Percentiles rank a stretch among this genome's conserved stretches.
phyloP scores from a whole-genome alignment of 768 basidiomycete species.

The Phlebiopsis flavidoalba region DNA sequence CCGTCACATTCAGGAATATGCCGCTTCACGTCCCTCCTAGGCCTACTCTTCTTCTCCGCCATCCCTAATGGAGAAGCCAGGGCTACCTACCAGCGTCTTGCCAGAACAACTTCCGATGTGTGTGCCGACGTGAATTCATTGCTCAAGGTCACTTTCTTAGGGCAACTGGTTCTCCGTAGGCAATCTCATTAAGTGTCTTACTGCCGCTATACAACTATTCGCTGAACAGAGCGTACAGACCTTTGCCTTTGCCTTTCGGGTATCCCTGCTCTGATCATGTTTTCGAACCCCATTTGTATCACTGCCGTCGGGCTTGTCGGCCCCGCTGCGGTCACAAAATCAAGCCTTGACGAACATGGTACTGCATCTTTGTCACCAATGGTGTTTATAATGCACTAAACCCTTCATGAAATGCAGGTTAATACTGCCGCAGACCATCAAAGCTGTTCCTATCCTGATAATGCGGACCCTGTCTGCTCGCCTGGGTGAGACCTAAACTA shows the following conservation, averaged over 20 bases:
- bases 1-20: background rate
- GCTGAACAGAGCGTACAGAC: constrained; percentile 21
- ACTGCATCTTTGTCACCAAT: background rate
- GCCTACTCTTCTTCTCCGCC: background rate
- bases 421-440: constrained; percentile 14
- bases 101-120: constrained; percentile 24
- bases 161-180: constrained; percentile 23
- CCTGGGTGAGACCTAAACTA: constrained; percentile 7
- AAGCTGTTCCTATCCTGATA: constrained; percentile 36
- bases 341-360: constrained; percentile 33
- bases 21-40: background rate
- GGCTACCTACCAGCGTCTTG: background rate
- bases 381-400: no score
- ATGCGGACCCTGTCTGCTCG: constrained; percentile 34
- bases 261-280: constrained; percentile 31
- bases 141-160: constrained; percentile 22
- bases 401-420: constrained; percentile 19
- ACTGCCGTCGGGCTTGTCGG: constrained; percentile 29
- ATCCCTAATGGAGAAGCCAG: background rate
- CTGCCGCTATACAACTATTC: background rate
- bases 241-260: constrained; percentile 40
- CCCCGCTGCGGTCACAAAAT: constrained; percentile 21
- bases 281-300: constrained; percentile 26
- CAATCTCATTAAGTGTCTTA: constrained; percentile 20
- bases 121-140: constrained; percentile 34